These are phyloP conservation scores for Lasiosphaeris hirsuta DNA, from an alignment of 495 filamentous ascomycete species.

Conservation along the genomic window DNA sequence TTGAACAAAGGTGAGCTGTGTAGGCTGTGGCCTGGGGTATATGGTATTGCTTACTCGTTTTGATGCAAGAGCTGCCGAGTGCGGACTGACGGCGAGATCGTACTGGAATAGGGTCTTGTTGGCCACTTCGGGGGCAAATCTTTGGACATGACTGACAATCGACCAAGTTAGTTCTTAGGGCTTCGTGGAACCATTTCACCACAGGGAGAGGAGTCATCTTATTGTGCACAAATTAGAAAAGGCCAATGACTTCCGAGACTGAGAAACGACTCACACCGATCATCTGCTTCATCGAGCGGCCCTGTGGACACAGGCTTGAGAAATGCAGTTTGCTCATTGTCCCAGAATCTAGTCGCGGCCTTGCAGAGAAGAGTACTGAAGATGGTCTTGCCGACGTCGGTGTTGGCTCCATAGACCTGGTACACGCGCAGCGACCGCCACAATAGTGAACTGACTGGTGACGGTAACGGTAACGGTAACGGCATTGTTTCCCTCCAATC, in stretches of 20 bases:
- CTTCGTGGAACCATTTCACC: no score
- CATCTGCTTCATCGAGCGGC: constrained; percentile 62
- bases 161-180: no score
- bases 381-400: constrained; percentile 76
- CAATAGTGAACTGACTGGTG: constrained; percentile 42
- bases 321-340: constrained; percentile 53
- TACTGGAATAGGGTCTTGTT: constrained; percentile 63
- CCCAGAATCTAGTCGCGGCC: constrained; percentile 42
- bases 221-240: no score
- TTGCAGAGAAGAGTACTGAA: constrained; percentile 67
- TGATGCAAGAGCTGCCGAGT: constrained; percentile 55
- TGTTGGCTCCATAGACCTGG: constrained; percentile 78
- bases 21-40: no score
- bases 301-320: constrained; percentile 78
- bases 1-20: constrained; percentile 30
- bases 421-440: constrained; percentile 61
- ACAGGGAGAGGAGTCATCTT: no score
- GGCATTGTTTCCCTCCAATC: no score
- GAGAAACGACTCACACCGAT: constrained; percentile 44
- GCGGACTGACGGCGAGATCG: constrained; percentile 67
- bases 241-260: neutral
- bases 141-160: constrained; percentile 52
- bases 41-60: constrained; percentile 28
- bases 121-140: constrained; percentile 46
- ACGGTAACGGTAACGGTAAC: neutral